Evolutionary conservation across 2,329 filamentous ascomycete genomes (phyloP).

Genomic region (Keithomyces neogunnii): DNA sequence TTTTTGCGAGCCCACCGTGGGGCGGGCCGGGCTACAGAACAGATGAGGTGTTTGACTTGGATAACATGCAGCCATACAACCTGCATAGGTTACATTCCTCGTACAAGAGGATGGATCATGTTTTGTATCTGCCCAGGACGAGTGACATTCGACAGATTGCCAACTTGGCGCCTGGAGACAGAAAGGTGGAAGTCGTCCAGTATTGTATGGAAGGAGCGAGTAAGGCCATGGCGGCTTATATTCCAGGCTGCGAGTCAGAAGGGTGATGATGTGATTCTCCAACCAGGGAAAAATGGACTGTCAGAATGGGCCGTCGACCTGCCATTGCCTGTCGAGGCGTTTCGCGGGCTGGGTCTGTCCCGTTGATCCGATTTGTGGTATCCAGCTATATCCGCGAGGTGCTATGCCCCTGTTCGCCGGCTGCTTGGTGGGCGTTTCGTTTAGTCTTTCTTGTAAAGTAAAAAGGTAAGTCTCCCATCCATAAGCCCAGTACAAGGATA

Average conservation of each 20-base stretch:
- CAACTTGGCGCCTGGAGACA: constrained; percentile 36
- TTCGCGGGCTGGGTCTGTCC: no score
- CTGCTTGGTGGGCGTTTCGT: no score
- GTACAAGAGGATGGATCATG: constrained; percentile 52
- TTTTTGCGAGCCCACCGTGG: constrained; percentile 55
- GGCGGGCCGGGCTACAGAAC: constrained; percentile 48
- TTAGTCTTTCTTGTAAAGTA: no score
- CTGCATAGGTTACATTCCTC: constrained; percentile 52
- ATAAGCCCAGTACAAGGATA: no score
- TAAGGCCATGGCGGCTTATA: constrained; percentile 65
- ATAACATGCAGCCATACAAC: constrained; percentile 82
- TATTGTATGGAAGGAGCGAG: constrained; percentile 89
- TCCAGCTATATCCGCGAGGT: no score
- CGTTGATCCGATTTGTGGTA: no score
- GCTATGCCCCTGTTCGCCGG: no score
- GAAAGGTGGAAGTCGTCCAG: constrained; percentile 68
- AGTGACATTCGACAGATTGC: constrained; percentile 77
- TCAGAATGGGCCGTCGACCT: not conserved
- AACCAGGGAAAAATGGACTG: not conserved
- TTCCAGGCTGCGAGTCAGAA: constrained; percentile 28
- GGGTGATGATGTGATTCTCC: not conserved
- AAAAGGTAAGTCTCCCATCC: no score
- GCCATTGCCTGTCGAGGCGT: no score
- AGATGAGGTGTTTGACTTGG: constrained; percentile 70
- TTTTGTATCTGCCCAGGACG: constrained; percentile 78